Conservation (phyloP, 177 flowering plant genomes). For the Vitis hybrid region DNA sequence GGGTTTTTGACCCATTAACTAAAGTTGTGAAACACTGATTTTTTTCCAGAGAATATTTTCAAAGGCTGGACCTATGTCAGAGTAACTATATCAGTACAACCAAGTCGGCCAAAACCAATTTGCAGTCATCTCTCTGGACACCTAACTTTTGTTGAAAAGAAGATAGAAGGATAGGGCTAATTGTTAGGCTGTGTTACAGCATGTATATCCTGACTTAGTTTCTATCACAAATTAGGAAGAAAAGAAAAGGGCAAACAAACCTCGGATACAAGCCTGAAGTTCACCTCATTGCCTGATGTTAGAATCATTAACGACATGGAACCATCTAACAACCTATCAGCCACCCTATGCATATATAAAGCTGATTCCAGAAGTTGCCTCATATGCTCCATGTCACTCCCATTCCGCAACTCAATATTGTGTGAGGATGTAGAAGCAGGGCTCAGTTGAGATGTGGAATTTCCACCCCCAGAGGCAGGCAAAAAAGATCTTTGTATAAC, state of each 20-base stretch:
- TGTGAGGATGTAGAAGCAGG: neutral
- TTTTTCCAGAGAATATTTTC: too few relatives aligned
- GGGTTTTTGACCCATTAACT: too few relatives aligned
- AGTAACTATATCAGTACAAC: too few relatives aligned
- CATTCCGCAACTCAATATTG: neutral
- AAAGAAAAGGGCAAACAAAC: neutral
- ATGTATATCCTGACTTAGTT: too few relatives aligned
- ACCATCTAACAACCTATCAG: constrained; percentile 2
- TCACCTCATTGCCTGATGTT: neutral
- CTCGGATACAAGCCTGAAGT: constrained; percentile 10
- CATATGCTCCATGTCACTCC: neutral
- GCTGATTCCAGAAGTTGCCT: neutral
- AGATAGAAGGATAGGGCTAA: too few relatives aligned
- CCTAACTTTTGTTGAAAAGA: too few relatives aligned
- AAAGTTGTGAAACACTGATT: too few relatives aligned
- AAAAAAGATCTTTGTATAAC: neutral
- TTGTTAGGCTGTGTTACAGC: too few relatives aligned
- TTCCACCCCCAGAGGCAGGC: neutral
- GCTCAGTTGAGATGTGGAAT: neutral
- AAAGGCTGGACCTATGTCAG: too few relatives aligned
- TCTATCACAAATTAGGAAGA: too few relatives aligned
- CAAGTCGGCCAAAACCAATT: too few relatives aligned
- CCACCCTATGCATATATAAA: neutral
- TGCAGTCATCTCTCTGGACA: too few relatives aligned
- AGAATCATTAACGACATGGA: constrained; percentile 4